Percentiles rank a stretch among this genome's conserved stretches.
Conservation (phyloP, 2,329 filamentous ascomycete species). For the Sarocladium kiliense region DNA sequence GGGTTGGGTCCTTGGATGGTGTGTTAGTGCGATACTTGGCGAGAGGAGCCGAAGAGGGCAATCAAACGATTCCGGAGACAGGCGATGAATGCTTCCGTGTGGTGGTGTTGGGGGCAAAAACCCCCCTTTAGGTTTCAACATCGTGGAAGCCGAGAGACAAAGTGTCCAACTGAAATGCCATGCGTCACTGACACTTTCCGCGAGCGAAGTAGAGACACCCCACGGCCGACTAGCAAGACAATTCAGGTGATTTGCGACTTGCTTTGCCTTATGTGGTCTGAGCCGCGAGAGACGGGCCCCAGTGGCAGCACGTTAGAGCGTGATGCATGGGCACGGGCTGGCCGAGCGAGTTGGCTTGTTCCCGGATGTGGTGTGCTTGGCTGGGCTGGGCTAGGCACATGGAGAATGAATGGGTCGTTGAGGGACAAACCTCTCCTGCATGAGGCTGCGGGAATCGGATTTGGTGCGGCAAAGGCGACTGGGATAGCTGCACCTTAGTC, state of each 20-base stretch:
- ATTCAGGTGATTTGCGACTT: background rate
- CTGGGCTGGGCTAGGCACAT: background rate
- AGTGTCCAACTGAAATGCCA: background rate
- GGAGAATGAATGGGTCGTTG: background rate
- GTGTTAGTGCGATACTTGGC: background rate
- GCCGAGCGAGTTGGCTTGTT: conserved; percentile 4
- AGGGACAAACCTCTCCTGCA: background rate
- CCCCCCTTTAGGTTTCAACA: background rate
- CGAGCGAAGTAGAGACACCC: background rate
- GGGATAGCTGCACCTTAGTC: background rate
- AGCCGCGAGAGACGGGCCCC: background rate
- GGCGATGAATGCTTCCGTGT: background rate
- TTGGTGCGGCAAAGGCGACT: conserved; percentile 1
- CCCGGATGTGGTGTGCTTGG: conserved; percentile 3
- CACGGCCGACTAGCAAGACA: background rate
- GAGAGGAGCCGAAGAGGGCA: background rate
- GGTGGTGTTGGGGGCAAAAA: background rate
- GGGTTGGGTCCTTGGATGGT: background rate
- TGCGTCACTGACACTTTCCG: background rate
- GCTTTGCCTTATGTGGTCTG: background rate
- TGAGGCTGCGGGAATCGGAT: conserved; percentile 2
- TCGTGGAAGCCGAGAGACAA: background rate
- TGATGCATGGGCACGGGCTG: background rate
- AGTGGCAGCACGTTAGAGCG: background rate
- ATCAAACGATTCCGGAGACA: conserved; percentile 1